Evolutionary conservation across 2,329 filamentous ascomycete genomes (phyloP), one percentile per base, ranked within the genome.

Genomic region (Fusarium bactridioides): DNA sequence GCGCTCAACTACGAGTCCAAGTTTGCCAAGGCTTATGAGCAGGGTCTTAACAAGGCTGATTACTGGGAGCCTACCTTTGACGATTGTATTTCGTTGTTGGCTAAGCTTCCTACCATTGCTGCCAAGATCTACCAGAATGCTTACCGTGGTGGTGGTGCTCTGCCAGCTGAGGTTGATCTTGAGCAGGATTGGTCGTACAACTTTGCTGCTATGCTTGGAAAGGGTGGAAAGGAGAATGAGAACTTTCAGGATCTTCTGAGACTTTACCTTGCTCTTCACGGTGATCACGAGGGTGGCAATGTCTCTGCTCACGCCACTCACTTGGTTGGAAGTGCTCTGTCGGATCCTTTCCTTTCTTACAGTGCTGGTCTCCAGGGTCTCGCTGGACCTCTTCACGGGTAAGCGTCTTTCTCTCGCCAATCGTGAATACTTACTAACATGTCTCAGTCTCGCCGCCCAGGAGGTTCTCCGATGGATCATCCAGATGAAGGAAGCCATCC

Each of bases 61-160:
- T 98, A 98, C 89, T 99, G 96, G 96, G 96, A 98, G 85, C 94
- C 95, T 19, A 97, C 94, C 48, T 98, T 97, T 80, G 95, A 98
- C 81, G 96, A 99, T 86, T 91, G 89, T 82, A 97, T 99, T 82
- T 94, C 92, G 53, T 88, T 99, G 70, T 89, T 99, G 63, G 96
- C 95, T 71, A 99, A 99, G 87, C 91, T 99, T 60, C 96, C 96
- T 71, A 97, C 94, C 69, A 95, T 99, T 76, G 96, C 96, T 33
- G 96, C 96, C 66, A 97, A 97, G 84, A 98, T 99, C 80, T 98
- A 99, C 88, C 94, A 97, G 79, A 96, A 96, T 82, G 87, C 94
- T 72, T 93, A 96, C 88, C 86, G 89, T 76, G 90, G 95, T 81
- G 88, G 87, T 64, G 91, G 92, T 79, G 86, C 93, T 74, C 86